Base-by-base conservation (phyloP, 495 filamentous ascomycete genomes). In the Lichenothelia convexa region DNA sequence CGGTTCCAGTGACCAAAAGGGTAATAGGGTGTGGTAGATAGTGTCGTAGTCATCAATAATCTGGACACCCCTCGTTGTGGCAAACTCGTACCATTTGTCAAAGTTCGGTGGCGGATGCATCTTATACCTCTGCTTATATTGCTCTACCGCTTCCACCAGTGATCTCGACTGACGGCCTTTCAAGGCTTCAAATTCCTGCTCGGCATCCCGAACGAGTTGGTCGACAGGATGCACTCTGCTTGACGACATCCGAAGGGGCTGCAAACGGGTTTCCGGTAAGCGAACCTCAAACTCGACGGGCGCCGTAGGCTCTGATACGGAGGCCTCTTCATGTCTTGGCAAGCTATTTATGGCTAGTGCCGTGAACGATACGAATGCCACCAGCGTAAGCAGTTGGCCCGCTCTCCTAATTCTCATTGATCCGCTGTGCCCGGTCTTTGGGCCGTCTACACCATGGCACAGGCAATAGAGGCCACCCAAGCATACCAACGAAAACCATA, bases 31-130 rank as follows among this genome's bases (percentile, higher is more conserved):
- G 5, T 64, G 57, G 40, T 77, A 63, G 6, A 89, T 82, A 37
- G 75, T 72, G 42, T 80, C 73, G 42, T 77, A 87, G 41, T 78
- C 68, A 42, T 92, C 81, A 41, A 86, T 67, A 8, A 84, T 58
- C 8, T 71, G 55, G 2, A 80, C 79, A 4, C 64, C 65, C 29
- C 67, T 68, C 8, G 57, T 57, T 17, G 53, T 67, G 5, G 81
- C 77, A 52, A 75, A 86, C 24, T 75, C 58, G 46, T 72, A 85
- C 82, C 81, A 87, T 39, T 67, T 53, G 45, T 80, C 72, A 42
- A 80, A 82, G 30, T 69, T 58, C 0, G 64, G 60, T 41, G 77
- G 77, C 11, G 77, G 77, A 3, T 60, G 50, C 18, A 71, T 56
- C 1, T 61, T 57, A 30, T 67, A 55, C 35, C 75, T 61, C 21